Base-by-base conservation (phyloP, 2,329 filamentous ascomycete species). In the Diaporthe sp. region DNA sequence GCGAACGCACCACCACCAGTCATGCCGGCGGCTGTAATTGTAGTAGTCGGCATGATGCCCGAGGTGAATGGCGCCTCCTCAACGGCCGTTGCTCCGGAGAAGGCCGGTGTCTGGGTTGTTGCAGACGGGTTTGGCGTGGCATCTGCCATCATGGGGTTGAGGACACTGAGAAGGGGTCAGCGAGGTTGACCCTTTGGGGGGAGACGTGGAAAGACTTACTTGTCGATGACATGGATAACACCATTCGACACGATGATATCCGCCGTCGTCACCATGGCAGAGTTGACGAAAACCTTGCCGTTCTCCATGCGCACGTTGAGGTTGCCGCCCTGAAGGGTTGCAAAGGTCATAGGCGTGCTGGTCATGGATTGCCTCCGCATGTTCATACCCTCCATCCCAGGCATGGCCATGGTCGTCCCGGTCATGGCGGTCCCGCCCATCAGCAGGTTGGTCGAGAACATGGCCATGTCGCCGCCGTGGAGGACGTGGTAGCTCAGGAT, bases 371-470 rank as follows among this genome's bases (percentile, higher is more conserved):
- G 47, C 57, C 54, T 60, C 13, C 47, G 25, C 52, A 61, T 72
- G 3, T 40, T 22, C 69, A 50, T 71, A 5, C 42, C 33, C 19
- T 19, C 57, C 52, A 42, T 72, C 4, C 58, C 95, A 3, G 97
- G 97, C 19, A 68, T 54, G 5, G 64, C 64, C 45, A 67, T 67
- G 22, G 93, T 96, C 17, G 97, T 99, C 78, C 92, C 98, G 19
- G 64, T 52, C 45, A 47, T 64, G 3, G 61, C 30, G 13, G 25
- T 38, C 33, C 47, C n/a, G 2, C 64, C 64, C 64, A 68, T 68
- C 61, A 91, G 96, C 50, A 95, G 98, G 66, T 93, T 92, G 78
- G 89, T 98, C 54, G 90, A 89, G 64, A 94, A 98, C 83, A 99
- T 99, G 79, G 95, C 98, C 73, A 98, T 40, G 78, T 75, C 55